A percentile compares a stretch with the other conserved stretches of the same genome.
Conservation (phyloP, 2,329 filamentous ascomycete species). For the Claviceps fusiformis region DNA sequence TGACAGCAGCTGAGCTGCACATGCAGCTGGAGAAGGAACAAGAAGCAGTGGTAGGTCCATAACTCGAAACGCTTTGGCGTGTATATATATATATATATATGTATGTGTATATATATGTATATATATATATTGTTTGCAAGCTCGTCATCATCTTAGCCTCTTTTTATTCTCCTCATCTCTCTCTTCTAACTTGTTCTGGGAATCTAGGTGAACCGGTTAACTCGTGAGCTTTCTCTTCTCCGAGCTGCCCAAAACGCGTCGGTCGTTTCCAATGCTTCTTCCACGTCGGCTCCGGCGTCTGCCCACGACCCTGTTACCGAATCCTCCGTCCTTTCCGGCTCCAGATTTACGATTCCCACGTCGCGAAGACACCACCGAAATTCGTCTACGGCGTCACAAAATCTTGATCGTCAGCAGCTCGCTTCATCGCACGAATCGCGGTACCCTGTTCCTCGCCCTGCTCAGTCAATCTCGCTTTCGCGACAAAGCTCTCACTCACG, state of each 20-base stretch:
- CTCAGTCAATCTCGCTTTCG: constrained; percentile 31
- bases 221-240: constrained; percentile 75
- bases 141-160: neutral
- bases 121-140: neutral
- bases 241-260: constrained; percentile 56
- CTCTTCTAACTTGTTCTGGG: neutral
- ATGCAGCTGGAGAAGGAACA: constrained; percentile 88
- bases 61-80: too few relatives aligned
- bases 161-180: neutral
- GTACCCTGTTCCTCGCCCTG: constrained; percentile 31
- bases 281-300: constrained; percentile 40
- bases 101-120: too few relatives aligned
- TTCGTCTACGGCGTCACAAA: constrained; percentile 43
- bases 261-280: constrained; percentile 52
- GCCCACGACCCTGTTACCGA: constrained; percentile 34
- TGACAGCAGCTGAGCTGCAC: constrained; percentile 83
- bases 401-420: constrained; percentile 22
- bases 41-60: constrained; percentile 63
- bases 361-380: constrained; percentile 44
- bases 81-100: too few relatives aligned
- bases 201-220: constrained; percentile 74
- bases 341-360: constrained; percentile 43
- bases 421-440: constrained; percentile 24
- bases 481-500: constrained; percentile 43
- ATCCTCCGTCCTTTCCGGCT: constrained; percentile 40